Evolutionary conservation across 1,284 basidiomycete species (phyloP).

Genomic region (Somion occarium): DNA sequence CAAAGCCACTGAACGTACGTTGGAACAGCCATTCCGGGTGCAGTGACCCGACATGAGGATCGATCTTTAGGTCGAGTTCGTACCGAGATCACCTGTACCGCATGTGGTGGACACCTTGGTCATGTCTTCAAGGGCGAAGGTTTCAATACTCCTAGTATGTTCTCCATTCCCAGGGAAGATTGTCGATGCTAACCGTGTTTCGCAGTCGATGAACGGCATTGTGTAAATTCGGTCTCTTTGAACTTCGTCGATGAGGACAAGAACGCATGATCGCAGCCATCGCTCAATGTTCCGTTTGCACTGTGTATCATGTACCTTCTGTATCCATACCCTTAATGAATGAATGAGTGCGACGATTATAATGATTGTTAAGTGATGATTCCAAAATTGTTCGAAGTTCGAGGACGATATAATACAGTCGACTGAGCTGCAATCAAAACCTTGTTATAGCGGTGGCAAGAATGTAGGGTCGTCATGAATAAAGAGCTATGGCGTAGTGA

Average conservation of each 20-base stretch:
- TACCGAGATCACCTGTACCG: constrained; percentile 77
- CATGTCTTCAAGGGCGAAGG: constrained; percentile 94
- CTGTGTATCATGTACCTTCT: too few relatives aligned
- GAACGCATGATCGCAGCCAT: background rate
- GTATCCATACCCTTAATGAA: too few relatives aligned
- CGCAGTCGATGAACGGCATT: constrained; percentile 80
- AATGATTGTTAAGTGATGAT: too few relatives aligned
- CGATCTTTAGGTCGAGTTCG: constrained; percentile 49
- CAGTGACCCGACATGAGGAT: constrained; percentile 75
- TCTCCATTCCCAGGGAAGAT: constrained; percentile 6
- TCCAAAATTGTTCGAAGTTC: too few relatives aligned
- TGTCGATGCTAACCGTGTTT: constrained; percentile 7
- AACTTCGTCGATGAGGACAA: constrained; percentile 70
- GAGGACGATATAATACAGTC: background rate
- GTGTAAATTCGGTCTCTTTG: constrained; percentile 87
- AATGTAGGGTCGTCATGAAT: too few relatives aligned
- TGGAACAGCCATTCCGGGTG: constrained; percentile 76
- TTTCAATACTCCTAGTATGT: constrained; percentile 64
- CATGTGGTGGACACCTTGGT: constrained; percentile 88
- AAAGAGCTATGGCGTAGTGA: constrained; percentile 5
- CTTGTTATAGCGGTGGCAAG: background rate
- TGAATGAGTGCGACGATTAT: too few relatives aligned
- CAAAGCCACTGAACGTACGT: background rate
- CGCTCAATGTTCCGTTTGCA: too few relatives aligned
- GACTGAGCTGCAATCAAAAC: constrained; percentile 1